Evolutionary conservation across 164 flowering plant genomes (phyloP).

Genomic region (Stephania japonica): DNA sequence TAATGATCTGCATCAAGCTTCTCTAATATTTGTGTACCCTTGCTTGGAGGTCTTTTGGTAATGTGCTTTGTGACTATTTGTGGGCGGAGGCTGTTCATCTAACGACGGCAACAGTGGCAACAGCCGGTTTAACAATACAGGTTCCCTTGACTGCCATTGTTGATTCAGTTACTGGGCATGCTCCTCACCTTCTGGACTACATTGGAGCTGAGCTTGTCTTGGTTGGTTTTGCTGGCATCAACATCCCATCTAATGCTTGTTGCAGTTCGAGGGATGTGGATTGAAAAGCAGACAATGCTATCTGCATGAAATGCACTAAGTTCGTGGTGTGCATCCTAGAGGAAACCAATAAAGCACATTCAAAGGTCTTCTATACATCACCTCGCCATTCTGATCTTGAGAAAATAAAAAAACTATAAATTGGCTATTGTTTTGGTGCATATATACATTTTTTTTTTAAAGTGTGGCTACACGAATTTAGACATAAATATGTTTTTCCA

Average conservation of each 20-base stretch:
- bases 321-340: conserved; percentile 2
- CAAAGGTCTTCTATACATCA: neutral
- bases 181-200: conserved; percentile 66
- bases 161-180: conserved; percentile 68
- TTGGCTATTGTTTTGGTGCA: neutral
- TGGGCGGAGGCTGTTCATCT: conserved; percentile 96
- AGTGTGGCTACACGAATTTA: no score
- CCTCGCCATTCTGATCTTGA: neutral
- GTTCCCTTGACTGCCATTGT: conserved; percentile 89
- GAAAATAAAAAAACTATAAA: neutral
- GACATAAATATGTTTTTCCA: no score
- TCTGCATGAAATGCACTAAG: conserved; percentile 12
- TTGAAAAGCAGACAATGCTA: conserved; percentile 9
- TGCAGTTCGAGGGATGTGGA: conserved; percentile 30
- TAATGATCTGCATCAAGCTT: neutral
- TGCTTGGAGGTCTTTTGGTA: conserved; percentile 73
- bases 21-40: neutral
- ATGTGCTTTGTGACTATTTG: conserved; percentile 87
- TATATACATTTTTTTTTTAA: neutral
- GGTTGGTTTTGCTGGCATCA: conserved; percentile 83
- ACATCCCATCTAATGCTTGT: conserved; percentile 55
- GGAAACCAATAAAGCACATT: conserved; percentile 12
- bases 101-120: conserved; percentile 87
- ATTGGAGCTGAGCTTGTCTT: conserved; percentile 76
- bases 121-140: conserved; percentile 95